A percentile compares a stretch with the other conserved stretches of the same genome.
These are phyloP conservation scores for Tilletia caries DNA, from an alignment of 1,284 basidiomycete species.

Conservation along the genomic window DNA sequence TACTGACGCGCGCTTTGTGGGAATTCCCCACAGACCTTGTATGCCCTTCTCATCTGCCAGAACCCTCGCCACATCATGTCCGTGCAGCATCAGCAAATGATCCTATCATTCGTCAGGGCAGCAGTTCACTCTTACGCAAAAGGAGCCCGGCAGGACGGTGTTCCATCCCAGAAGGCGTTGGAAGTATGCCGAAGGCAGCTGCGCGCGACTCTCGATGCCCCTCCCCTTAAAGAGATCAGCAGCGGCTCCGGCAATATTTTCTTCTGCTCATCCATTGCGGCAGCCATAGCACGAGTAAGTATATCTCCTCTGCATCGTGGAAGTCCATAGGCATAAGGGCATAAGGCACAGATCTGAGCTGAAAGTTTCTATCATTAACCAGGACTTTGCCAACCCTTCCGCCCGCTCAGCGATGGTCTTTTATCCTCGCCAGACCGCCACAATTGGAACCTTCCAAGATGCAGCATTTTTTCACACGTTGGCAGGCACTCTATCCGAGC, in stretches of 20 bases:
- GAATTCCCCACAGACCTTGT: neutral
- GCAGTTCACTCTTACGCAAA: neutral
- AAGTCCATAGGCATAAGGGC: neutral
- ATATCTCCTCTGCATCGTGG: neutral
- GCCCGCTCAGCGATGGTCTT: neutral
- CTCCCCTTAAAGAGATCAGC: neutral
- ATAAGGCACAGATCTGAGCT: neutral
- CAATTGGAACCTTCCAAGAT: neutral
- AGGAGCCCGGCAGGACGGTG: neutral
- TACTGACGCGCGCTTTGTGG: no score
- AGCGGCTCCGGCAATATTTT: neutral
- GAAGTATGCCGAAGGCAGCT: neutral
- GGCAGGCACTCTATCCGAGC: neutral
- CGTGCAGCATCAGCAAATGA: neutral
- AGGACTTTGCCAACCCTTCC: neutral
- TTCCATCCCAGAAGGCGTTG: neutral
- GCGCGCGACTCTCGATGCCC: neutral
- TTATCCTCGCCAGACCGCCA: neutral
- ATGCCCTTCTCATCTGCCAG: neutral
- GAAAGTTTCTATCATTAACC: neutral
- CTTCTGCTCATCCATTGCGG: neutral
- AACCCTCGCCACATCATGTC: constrained; percentile 1
- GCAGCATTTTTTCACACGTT: neutral
- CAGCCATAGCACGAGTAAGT: neutral
- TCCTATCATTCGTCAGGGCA: neutral